phyloP scores from a whole-genome alignment of 805 yeast genomes.

The Wickerhamiella alocasiicola region DNA sequence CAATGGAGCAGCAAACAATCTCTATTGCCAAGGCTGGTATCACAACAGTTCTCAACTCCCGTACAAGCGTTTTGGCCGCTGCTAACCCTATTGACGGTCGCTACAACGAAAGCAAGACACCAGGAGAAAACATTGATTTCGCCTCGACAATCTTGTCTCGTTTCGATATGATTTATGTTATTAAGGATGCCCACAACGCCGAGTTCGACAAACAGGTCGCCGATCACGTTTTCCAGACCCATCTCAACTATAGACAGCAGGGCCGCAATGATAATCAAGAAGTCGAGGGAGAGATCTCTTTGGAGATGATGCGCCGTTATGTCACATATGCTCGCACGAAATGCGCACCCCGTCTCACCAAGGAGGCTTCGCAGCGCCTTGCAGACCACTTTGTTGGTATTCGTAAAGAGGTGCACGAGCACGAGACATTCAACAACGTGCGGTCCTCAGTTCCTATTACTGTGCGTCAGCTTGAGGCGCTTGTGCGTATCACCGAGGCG shows the following conservation, averaged over 20 bases:
- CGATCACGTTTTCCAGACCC: conserved; percentile 87
- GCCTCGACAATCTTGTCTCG: conserved; percentile 94
- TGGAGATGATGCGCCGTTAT: conserved; percentile 83
- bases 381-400: conserved; percentile 88
- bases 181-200: conserved; percentile 87
- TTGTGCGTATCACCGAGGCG: conserved; percentile 88
- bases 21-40: conserved; percentile 99
- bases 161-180: conserved; percentile 96
- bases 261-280: conserved; percentile 40
- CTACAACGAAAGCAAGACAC: conserved; percentile 88
- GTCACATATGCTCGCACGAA: conserved; percentile 78
- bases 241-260: no score
- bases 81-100: conserved; percentile 97
- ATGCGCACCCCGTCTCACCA: conserved; percentile 86
- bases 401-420: conserved; percentile 66
- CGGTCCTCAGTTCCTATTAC: conserved; percentile 95
- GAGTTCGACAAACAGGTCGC: conserved; percentile 81
- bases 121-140: conserved; percentile 96
- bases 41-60: conserved; percentile 87
- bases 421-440: conserved; percentile 71
- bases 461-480: conserved; percentile 93
- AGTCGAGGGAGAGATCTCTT: conserved; percentile 67
- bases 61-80: conserved; percentile 95
- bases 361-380: conserved; percentile 79
- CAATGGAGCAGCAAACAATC: conserved; percentile 99